A percentile compares a stretch with the other conserved stretches of the same genome.
Evolutionary conservation across 345 rosid species (phyloP).

Genomic region (Citrus trifoliata): DNA sequence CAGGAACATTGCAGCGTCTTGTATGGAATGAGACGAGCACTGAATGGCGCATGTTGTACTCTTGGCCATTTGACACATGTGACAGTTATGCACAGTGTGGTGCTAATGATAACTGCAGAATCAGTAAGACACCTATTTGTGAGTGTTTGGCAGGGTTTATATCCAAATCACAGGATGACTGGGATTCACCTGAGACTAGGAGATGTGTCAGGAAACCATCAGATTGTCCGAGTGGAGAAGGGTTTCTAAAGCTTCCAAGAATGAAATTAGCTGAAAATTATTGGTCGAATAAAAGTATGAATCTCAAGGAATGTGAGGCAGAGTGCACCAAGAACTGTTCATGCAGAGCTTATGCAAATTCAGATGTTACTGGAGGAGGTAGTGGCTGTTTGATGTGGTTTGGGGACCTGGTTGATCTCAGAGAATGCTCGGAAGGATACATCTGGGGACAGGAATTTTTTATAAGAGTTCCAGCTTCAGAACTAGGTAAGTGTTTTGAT

Average conservation of each 20-base stretch:
- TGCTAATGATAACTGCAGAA: constrained; percentile 20
- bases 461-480: constrained; percentile 20
- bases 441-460: constrained; percentile 28
- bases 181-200: not conserved
- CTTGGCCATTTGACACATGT: constrained; percentile 26
- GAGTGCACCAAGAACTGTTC: constrained; percentile 27
- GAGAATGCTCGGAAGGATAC: not conserved
- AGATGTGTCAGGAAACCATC: constrained; percentile 1
- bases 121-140: not conserved
- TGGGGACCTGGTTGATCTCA: constrained; percentile 24
- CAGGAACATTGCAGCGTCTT: constrained; percentile 20
- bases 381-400: constrained; percentile 38
- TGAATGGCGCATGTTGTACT: not conserved
- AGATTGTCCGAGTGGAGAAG: constrained; percentile 15
- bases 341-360: constrained; percentile 30
- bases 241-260: constrained; percentile 27
- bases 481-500: constrained; percentile 19
- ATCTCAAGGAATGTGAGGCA: constrained; percentile 21
- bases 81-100: constrained; percentile 33
- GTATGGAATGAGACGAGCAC: constrained; percentile 14
- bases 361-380: constrained; percentile 22
- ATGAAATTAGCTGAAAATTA: constrained; percentile 23
- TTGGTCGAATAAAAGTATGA: constrained; percentile 14
- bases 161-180: not conserved
- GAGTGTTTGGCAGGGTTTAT: constrained; percentile 17